Percentiles rank a stretch among this genome's conserved stretches.
Evolutionary conservation across 1,284 basidiomycete species (phyloP).

Genomic region (Pseudomicrostroma phylloplanum): DNA sequence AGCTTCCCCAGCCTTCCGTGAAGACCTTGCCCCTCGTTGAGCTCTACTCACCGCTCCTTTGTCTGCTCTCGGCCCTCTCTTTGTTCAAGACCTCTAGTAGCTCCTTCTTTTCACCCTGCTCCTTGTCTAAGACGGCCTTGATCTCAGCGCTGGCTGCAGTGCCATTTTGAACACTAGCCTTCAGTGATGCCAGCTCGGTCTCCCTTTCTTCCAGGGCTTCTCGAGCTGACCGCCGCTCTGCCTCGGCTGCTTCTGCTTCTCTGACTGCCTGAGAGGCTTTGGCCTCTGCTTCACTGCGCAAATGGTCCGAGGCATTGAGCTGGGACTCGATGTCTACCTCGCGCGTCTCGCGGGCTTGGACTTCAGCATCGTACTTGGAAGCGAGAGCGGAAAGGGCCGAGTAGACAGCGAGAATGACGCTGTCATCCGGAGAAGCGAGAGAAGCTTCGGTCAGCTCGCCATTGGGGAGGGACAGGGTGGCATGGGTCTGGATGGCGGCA

Average conservation of each 20-base stretch:
- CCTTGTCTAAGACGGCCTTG: constrained; percentile 25
- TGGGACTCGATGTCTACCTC: constrained; percentile 63
- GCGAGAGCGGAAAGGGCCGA: constrained; percentile 2
- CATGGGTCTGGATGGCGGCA: constrained; percentile 2
- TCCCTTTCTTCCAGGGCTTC: constrained; percentile 27
- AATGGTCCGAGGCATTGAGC: constrained; percentile 14
- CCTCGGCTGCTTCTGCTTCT: constrained; percentile 19
- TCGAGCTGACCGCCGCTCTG: constrained; percentile 24
- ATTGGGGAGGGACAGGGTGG: neutral
- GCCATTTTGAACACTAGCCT: constrained; percentile 25
- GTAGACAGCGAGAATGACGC: neutral
- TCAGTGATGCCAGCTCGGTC: constrained; percentile 25
- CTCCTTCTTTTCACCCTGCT: constrained; percentile 44
- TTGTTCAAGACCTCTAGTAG: constrained; percentile 41
- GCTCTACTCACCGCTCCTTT: constrained; percentile 19
- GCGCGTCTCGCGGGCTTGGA: constrained; percentile 20
- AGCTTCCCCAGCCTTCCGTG: neutral
- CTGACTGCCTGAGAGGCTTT: constrained; percentile 20
- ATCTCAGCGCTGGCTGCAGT: constrained; percentile 26
- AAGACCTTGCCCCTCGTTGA: neutral
- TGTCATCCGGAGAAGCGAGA: neutral
- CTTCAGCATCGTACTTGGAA: constrained; percentile 6
- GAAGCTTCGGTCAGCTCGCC: neutral
- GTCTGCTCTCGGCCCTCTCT: constrained; percentile 37
- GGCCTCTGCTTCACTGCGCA: constrained; percentile 19